phyloP scores from a whole-genome alignment of 75 land plant genomes.

The Chamaecyparis obtusa region DNA sequence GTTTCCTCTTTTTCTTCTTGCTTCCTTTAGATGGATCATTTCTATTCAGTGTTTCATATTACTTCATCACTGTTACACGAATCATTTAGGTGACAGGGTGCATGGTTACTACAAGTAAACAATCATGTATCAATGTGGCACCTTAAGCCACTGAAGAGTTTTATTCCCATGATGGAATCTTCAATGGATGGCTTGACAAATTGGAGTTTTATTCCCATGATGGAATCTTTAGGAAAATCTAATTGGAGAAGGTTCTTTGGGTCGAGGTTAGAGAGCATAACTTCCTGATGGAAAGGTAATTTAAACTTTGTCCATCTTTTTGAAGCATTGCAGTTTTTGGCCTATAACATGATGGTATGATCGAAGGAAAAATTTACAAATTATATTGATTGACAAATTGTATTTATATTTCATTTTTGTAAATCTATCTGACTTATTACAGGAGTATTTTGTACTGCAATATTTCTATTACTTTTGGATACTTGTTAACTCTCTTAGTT shows the following conservation, averaged over 20 bases:
- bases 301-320: background rate
- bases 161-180: too few relatives aligned
- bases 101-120: too few relatives aligned
- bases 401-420: background rate
- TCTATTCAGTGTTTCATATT: too few relatives aligned
- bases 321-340: background rate
- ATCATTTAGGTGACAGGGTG: too few relatives aligned
- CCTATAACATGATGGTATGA: background rate
- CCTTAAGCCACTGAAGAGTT: too few relatives aligned
- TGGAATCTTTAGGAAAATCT: conserved; percentile 65
- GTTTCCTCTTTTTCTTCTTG: too few relatives aligned
- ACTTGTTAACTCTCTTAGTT: background rate
- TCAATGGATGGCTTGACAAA: too few relatives aligned
- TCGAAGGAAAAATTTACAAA: background rate
- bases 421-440: background rate
- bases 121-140: too few relatives aligned
- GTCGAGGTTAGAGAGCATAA: conserved; percentile 65
- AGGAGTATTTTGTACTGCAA: background rate
- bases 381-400: background rate
- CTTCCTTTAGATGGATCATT: too few relatives aligned
- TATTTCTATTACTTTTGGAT: background rate
- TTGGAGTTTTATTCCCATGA: too few relatives aligned
- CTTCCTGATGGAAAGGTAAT: conserved; percentile 73
- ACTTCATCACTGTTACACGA: too few relatives aligned
- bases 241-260: conserved; percentile 58